phyloP scores from a whole-genome alignment of 1,284 basidiomycete genomes.

The Boletus holoroseus region DNA sequence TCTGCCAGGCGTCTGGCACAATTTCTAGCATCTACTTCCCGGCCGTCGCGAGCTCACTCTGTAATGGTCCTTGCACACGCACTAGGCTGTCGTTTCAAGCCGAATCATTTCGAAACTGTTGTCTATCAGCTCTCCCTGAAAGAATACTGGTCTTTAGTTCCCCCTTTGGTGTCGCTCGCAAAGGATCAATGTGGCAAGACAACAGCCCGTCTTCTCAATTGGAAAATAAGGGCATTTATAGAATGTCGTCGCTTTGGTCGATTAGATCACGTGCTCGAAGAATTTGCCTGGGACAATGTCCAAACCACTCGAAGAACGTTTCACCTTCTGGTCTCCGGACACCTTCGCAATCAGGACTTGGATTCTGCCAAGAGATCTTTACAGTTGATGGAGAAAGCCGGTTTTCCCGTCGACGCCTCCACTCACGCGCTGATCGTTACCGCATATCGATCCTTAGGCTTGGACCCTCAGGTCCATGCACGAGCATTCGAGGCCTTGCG shows the following conservation, averaged over 20 bases:
- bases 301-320: slow-evolving; percentile 56
- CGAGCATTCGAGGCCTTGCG: slow-evolving; percentile 47
- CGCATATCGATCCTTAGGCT: slow-evolving; percentile 56
- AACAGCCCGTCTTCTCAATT: slow-evolving; percentile 58
- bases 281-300: slow-evolving; percentile 45
- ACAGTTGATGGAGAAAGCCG: slow-evolving; percentile 50
- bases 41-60: slow-evolving; percentile 39
- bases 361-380: slow-evolving; percentile 48
- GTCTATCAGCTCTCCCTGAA: slow-evolving; percentile 43
- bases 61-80: slow-evolving; percentile 45
- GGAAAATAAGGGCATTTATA: slow-evolving; percentile 55
- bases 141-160: slow-evolving; percentile 48
- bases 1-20: slow-evolving; percentile 42
- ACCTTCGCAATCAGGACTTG: slow-evolving; percentile 64
- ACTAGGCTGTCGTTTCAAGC: slow-evolving; percentile 46
- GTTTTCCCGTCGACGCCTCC: slow-evolving; percentile 47
- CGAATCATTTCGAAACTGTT: slow-evolving; percentile 55
- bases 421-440: slow-evolving; percentile 57
- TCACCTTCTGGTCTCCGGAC: slow-evolving; percentile 58
- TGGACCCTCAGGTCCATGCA: slow-evolving; percentile 48
- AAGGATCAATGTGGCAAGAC: slow-evolving; percentile 43
- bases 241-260: slow-evolving; percentile 46
- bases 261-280: slow-evolving; percentile 43
- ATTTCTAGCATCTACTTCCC: slow-evolving; percentile 39
- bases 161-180: slow-evolving; percentile 43